Evolutionary conservation across 208 protist genomes (phyloP), one percentile per base, ranked within the genome.

Genomic region (Crithidia expoeki): DNA sequence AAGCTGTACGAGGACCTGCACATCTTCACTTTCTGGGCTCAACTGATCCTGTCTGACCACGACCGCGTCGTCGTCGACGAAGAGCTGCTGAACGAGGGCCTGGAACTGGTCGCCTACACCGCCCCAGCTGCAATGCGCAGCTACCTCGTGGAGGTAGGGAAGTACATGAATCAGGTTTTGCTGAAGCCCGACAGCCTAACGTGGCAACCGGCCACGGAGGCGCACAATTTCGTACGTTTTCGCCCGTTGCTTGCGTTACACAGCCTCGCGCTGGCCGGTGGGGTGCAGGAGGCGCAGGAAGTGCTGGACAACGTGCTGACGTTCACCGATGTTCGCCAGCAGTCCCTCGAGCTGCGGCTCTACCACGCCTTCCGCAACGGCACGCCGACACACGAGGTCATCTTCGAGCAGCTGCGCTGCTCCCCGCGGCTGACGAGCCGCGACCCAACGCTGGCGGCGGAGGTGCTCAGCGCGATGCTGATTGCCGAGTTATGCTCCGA

Each of bases 11-110:
- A 95, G 57, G 87, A 91, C 40, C 74, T 92, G 5, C 47, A 50
- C 51, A 65, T 96, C 46, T 96, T 92, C 51, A 50, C 62, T 14
- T 94, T 87, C 71, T 96, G 85, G 85, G 81, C 86, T 10, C 74
- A 86, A 52, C 76, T 92, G 59, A 78, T 93, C 46, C 76, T 83
- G 6, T 88, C 84, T 40, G 88, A 96, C 78, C 27, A 58, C 32
- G 70, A 51, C 10, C 81, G 88, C 21, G 50, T 71, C 23, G 69
- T 96, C 27, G 75, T 92, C 21, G 79, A 89, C 33, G 86, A 93
- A 53, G 80, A 89, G 44, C 64, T 92, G 52, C 79, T 93, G 40
- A 90, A 93, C 66, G 83, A 86, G 27, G 88, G 76, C 0, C 61
- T 96, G 27, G 71, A 83, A 51, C 68, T 89, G 27, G 46, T 79